Evolutionary conservation across 495 filamentous ascomycete genomes (phyloP).

Genomic region (Chaetomium cochliodes): DNA sequence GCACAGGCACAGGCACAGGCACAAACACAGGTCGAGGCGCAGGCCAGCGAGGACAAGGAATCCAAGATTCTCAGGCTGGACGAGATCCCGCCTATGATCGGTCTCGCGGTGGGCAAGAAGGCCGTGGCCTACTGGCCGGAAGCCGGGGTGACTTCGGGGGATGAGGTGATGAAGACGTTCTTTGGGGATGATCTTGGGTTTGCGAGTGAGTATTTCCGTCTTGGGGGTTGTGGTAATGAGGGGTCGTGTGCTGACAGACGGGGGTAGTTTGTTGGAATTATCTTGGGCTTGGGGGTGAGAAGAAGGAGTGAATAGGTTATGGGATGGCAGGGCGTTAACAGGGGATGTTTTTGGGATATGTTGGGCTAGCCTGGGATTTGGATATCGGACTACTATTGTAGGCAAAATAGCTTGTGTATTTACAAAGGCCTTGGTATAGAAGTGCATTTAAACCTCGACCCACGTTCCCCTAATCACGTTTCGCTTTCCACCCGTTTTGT

Average conservation of each 20-base stretch:
- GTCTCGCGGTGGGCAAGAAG: constrained; percentile 62
- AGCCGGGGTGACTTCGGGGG: constrained; percentile 52
- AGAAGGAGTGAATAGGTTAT: neutral
- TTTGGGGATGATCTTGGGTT: constrained; percentile 69
- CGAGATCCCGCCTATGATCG: constrained; percentile 61
- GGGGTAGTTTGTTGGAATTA: constrained; percentile 56
- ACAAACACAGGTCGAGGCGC: neutral
- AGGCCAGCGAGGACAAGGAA: constrained; percentile 37
- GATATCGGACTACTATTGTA: neutral
- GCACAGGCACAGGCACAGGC: neutral
- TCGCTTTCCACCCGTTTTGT: neutral
- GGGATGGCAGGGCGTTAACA: constrained; percentile 6
- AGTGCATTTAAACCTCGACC: neutral
- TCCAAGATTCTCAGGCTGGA: constrained; percentile 47
- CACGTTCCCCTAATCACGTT: neutral
- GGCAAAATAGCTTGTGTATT: neutral
- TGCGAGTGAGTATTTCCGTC: constrained; percentile 42
- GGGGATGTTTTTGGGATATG: too few species aligned
- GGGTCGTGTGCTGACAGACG: constrained; percentile 20
- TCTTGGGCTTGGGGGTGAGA: constrained; percentile 47
- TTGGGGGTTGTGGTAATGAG: neutral
- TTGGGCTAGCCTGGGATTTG: neutral
- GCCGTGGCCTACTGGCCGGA: constrained; percentile 58
- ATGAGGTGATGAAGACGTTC: constrained; percentile 57
- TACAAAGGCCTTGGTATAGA: neutral